A percentile compares a stretch with the other conserved stretches of the same genome.
Evolutionary conservation across 1,284 basidiomycete species (phyloP).

Genomic region (Malassezia equina): DNA sequence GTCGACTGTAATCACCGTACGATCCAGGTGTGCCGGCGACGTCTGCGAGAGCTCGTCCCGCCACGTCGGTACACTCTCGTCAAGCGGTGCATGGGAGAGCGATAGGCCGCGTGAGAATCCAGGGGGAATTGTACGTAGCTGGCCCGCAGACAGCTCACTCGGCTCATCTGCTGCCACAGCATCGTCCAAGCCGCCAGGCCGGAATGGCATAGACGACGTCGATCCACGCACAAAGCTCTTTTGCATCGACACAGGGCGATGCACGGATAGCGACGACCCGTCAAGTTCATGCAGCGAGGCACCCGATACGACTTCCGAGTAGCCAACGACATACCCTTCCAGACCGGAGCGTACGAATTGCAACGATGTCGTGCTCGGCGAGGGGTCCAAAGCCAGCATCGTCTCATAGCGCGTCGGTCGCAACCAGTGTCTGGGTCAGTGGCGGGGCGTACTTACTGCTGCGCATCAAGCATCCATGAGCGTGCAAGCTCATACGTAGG

Average conservation of each 20-base stretch:
- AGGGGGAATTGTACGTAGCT: constrained; percentile 49
- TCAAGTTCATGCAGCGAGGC: constrained; percentile 54
- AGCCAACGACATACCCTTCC: constrained; percentile 36
- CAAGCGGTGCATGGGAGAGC: constrained; percentile 25
- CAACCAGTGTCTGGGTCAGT: too few species aligned
- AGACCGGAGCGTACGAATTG: constrained; percentile 44
- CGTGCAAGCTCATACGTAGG: constrained; percentile 2
- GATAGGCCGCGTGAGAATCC: constrained; percentile 55
- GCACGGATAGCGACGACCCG: constrained; percentile 14
- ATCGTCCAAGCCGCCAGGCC: constrained; percentile 20
- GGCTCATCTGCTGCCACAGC: neutral
- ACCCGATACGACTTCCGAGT: constrained; percentile 26
- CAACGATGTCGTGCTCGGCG: constrained; percentile 27
- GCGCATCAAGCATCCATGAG: neutral
- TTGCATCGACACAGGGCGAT: constrained; percentile 13
- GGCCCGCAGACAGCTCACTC: constrained; percentile 19
- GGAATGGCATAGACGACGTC: constrained; percentile 18
- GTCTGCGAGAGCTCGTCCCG: neutral
- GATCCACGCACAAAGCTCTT: constrained; percentile 21
- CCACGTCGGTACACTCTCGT: constrained; percentile 1
- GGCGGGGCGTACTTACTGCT: too few species aligned
- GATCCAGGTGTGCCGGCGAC: neutral
- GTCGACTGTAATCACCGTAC: constrained; percentile 10
- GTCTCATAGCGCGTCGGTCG: constrained; percentile 23
- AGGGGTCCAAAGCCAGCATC: constrained; percentile 31